Conservation (phyloP, 169 alveolate genomes). For the Cardiosporidium cionae region DNA sequence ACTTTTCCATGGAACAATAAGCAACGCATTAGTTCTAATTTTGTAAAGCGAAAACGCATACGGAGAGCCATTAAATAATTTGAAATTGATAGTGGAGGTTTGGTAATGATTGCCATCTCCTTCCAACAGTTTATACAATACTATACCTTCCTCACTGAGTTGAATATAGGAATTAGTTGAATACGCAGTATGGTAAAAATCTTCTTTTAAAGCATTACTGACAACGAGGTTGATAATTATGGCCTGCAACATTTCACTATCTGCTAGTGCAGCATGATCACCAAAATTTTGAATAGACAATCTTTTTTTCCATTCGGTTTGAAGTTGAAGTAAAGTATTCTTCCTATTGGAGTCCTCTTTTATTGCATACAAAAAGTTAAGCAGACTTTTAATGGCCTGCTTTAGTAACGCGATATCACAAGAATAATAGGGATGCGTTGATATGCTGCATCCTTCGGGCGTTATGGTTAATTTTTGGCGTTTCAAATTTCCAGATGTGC, state of each 20-base stretch:
- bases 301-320: constrained; percentile 5
- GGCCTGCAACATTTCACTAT: constrained; percentile 10
- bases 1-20: too few relatives aligned
- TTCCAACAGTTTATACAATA: too few relatives aligned
- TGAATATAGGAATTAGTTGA: constrained; percentile 3
- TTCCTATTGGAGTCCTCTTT: not conserved
- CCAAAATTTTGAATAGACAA: constrained; percentile 1
- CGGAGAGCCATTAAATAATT: too few relatives aligned
- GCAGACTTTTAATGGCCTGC: not conserved
- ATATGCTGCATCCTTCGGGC: not conserved
- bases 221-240: constrained; percentile 3
- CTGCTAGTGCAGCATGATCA: not conserved
- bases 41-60: too few relatives aligned
- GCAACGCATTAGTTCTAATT: too few relatives aligned
- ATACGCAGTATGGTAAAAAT: constrained; percentile 10
- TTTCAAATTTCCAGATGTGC: not conserved
- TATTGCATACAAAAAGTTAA: not conserved
- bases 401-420: too few relatives aligned
- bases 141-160: too few relatives aligned
- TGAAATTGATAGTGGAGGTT: too few relatives aligned
- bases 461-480: not conserved
- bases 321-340: constrained; percentile 15
- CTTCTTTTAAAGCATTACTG: not conserved
- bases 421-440: too few relatives aligned
- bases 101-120: too few relatives aligned